Base-by-base conservation (phyloP, 495 filamentous ascomycete genomes). In the Tuber calosporum region DNA sequence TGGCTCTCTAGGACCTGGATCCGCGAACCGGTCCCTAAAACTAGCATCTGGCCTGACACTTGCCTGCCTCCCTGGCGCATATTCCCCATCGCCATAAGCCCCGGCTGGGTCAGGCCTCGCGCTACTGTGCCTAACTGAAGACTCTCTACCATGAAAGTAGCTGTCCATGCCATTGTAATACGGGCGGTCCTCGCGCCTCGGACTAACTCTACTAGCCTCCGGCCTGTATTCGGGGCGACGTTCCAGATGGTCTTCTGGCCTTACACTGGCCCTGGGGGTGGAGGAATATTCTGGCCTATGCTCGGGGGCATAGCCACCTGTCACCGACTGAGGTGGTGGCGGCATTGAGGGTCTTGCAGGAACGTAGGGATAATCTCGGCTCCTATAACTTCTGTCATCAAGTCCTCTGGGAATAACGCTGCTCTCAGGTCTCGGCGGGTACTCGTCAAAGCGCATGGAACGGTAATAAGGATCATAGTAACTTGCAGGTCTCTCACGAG, bases 231-330 rank as follows among this genome's bases (percentile, higher is more conserved):
- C 76, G 1, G 41, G 69, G 36, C 74, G 73, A 77, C 84, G 84
- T 30, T 84, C 82, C 2, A 84, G 84, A 26, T 82, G 83, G 71
- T 86, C 84, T 72, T 84, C 77, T 72, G 67, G 77, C 66, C 73
- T 80, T 37, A 75, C 74, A 30, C 74, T 75, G 37, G 62, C 66
- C 7, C 74, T 41, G 80, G 71, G 17, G 75, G 82, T 26, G 82
- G 82, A 9, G 74, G 68, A n/a, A 81, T 81, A 70, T 85, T 77
- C 71, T 69, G 70, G 34, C 53, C 70, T 45, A 34, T 62, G 53
- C 26, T 62, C 53, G 26, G 53, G 26, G 53, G 26, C 53, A 20
- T 71, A 71, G 22, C 58, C 69, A 69, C 43, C 43, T 30, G 69
- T 15, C 43, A 73, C 77, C 19, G 70, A 48, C 5, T 68, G 38